Percentiles rank a stretch among this genome's conserved stretches.
Conservation (phyloP, 768 basidiomycete species). For the Psilocybe subaeruginosa region DNA sequence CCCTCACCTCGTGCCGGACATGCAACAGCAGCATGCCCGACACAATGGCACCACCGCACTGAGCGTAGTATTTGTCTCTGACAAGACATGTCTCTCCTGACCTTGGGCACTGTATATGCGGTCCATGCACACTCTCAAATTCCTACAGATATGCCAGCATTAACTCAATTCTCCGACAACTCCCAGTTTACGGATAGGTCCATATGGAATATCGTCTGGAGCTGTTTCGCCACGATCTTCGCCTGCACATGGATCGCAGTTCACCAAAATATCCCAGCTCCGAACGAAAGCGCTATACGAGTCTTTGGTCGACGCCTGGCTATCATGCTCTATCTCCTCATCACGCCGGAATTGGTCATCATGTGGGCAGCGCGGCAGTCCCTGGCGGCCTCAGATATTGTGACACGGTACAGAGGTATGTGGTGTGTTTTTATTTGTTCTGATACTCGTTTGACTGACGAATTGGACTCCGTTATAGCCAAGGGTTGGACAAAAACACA, state of each 20-base stretch:
- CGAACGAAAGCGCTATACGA: background rate
- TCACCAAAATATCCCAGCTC: slow-evolving; percentile 23
- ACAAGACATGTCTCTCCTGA: no score
- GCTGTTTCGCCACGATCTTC: slow-evolving; percentile 23
- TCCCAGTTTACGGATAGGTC: slow-evolving; percentile 8
- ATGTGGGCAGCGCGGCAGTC: slow-evolving; percentile 18
- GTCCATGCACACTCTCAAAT: no score
- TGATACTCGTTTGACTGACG: background rate
- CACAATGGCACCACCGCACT: no score
- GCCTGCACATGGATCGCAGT: slow-evolving; percentile 25
- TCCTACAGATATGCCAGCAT: background rate
- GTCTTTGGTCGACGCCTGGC: slow-evolving; percentile 6
- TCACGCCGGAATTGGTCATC: slow-evolving; percentile 19
- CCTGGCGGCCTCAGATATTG: slow-evolving; percentile 4
- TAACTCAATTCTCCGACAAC: background rate
- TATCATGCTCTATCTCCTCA: slow-evolving; percentile 15
- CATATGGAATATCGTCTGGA: slow-evolving; percentile 21
- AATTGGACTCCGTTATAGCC: background rate
- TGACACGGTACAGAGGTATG: slow-evolving; percentile 3
- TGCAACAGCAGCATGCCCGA: no score
- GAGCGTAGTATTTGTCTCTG: no score
- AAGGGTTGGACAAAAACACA: slow-evolving; percentile 18
- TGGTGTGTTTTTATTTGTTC: background rate
- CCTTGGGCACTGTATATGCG: no score
- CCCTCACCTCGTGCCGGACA: no score